Evolutionary conservation across 2,329 filamentous ascomycete genomes (phyloP).

Genomic region (Metarhizium robertsii): DNA sequence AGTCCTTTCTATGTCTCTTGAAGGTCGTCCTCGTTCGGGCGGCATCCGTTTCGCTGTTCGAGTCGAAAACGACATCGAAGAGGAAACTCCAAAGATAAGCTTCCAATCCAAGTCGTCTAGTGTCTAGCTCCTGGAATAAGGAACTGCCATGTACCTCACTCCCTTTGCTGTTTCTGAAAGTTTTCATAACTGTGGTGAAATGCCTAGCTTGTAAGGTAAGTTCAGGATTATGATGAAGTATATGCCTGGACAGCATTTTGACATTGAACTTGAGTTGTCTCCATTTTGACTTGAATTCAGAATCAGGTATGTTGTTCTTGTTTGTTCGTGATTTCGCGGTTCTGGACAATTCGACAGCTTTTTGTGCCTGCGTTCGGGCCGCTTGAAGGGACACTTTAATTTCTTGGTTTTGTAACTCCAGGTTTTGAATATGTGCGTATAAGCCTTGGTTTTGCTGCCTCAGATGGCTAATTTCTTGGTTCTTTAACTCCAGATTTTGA

Average conservation of each 20-base stretch:
- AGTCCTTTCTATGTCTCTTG: not conserved
- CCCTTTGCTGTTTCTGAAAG: not conserved
- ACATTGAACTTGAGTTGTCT: conserved; percentile 11
- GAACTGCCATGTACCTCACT: not conserved
- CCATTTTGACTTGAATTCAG: conserved; percentile 8
- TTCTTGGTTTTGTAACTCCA: not conserved
- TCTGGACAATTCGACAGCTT: not conserved
- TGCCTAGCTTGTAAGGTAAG: not conserved
- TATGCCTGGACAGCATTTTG: not conserved
- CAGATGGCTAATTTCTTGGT: not conserved
- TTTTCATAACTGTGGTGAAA: not conserved
- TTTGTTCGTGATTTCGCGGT: not conserved
- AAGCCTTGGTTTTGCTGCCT: not conserved
- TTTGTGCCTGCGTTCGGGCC: not conserved
- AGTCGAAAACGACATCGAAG: not conserved
- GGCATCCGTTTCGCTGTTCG: not conserved
- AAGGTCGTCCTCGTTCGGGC: not conserved
- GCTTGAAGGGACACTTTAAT: not conserved
- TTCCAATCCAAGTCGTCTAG: not conserved
- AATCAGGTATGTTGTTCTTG: conserved; percentile 8
- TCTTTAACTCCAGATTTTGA: too few species aligned
- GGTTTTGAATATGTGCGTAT: not conserved
- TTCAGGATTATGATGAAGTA: not conserved
- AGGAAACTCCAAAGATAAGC: not conserved
- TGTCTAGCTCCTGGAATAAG: not conserved